These are phyloP conservation scores for Fraxinus sp. DNA, from an alignment of 305 asterid species.

Conservation along the genomic window DNA sequence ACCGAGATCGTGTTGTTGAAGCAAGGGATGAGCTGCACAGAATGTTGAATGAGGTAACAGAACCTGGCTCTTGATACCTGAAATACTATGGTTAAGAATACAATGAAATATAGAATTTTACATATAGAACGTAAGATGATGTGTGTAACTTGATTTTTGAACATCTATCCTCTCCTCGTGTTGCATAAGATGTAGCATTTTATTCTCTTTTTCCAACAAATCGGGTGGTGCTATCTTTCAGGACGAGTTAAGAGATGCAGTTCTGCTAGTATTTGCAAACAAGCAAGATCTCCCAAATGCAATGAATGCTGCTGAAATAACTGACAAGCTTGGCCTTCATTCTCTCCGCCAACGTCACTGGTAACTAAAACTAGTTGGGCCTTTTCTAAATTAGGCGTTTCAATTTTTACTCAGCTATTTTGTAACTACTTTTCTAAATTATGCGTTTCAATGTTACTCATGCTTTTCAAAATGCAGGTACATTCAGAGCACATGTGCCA, in stretches of 20 bases:
- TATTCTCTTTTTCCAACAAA: not conserved
- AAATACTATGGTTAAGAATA: not conserved
- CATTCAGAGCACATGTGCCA: slow-evolving; percentile 65
- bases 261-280: slow-evolving; percentile 62
- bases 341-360: slow-evolving; percentile 69
- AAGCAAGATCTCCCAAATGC: slow-evolving; percentile 77
- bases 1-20: slow-evolving; percentile 60
- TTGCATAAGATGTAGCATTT: not conserved
- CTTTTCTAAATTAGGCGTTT: not conserved
- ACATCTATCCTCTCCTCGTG: not conserved
- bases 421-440: too few relatives aligned
- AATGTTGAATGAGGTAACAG: slow-evolving; percentile 57
- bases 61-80: slow-evolving; percentile 6
- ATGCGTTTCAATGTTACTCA: too few relatives aligned
- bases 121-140: not conserved
- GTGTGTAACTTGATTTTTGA: not conserved
- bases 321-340: slow-evolving; percentile 66
- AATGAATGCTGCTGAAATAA: slow-evolving; percentile 71
- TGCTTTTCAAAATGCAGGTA: slow-evolving; percentile 59
- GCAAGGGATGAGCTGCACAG: slow-evolving; percentile 65
- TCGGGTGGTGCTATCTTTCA: slow-evolving; percentile 14
- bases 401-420: too few relatives aligned
- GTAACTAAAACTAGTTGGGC: slow-evolving; percentile 24
- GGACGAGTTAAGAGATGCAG: slow-evolving; percentile 68
- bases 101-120: not conserved